These are phyloP conservation scores for Penicillium cosmopolitanum DNA, from an alignment of 495 filamentous ascomycete species.

Conservation along the genomic window DNA sequence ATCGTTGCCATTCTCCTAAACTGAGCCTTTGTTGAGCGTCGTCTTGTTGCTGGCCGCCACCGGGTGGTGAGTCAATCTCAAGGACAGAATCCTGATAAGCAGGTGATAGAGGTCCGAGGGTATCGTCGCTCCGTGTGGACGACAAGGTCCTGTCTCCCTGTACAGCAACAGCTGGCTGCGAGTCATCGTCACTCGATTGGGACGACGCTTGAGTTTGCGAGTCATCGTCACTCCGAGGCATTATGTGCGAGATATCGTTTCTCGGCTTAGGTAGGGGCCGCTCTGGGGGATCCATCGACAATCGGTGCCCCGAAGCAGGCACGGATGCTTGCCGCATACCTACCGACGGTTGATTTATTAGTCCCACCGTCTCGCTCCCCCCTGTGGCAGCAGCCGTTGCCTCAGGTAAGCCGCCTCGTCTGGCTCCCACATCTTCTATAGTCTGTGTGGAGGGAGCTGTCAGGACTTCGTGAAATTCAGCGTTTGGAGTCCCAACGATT, in stretches of 20 bases:
- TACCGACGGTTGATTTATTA: constrained; percentile 14
- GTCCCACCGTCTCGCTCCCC: constrained; percentile 24
- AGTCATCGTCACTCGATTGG: constrained; percentile 17
- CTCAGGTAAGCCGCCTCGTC: no score
- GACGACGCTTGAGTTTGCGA: constrained; percentile 8
- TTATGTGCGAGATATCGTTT: constrained; percentile 8
- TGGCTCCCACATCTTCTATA: no score
- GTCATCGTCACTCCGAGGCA: constrained; percentile 18
- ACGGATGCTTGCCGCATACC: constrained; percentile 17
- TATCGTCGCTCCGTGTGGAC: constrained; percentile 3
- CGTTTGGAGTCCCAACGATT: constrained; percentile 23
- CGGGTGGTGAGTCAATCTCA: constrained; percentile 14
- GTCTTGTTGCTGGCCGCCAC: constrained; percentile 16
- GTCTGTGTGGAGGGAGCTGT: constrained; percentile 27
- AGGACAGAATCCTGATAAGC: constrained; percentile 8
- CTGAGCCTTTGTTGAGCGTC: constrained; percentile 11
- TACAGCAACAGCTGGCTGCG: constrained; percentile 16
- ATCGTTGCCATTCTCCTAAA: constrained; percentile 12
- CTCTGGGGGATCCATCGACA: constrained; percentile 15
- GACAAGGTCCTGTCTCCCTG: constrained; percentile 17
- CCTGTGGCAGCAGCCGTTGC: no score
- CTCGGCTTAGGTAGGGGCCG: constrained; percentile 5
- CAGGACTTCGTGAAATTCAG: constrained; percentile 24
- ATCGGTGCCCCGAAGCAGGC: constrained; percentile 16
- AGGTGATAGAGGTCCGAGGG: constrained; percentile 15